Evolutionary conservation across 1,139 yeast species (phyloP).

Genomic region (Zygoascus hellenicus): DNA sequence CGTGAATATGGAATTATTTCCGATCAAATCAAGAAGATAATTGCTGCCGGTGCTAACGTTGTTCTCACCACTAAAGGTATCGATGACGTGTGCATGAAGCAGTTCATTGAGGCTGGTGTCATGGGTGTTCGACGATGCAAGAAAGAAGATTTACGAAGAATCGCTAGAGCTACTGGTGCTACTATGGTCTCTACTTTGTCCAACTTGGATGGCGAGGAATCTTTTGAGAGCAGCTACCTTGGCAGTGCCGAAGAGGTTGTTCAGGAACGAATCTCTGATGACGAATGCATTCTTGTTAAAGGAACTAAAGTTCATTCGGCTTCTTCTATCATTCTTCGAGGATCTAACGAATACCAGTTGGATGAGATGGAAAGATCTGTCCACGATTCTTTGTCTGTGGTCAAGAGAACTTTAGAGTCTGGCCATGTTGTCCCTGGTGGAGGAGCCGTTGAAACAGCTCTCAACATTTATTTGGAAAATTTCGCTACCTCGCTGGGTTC

Average conservation of each 20-base stretch:
- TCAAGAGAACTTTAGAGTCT: constrained; percentile 91
- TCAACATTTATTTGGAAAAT: constrained; percentile 90
- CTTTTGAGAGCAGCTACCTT: constrained; percentile 78
- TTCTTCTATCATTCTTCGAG: constrained; percentile 86
- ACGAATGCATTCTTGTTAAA: constrained; percentile 90
- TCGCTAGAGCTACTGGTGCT: constrained; percentile 98
- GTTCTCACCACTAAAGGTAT: constrained; percentile 96
- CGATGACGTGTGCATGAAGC: constrained; percentile 92
- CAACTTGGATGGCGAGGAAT: constrained; percentile 96
- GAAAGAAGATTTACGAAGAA: constrained; percentile 92
- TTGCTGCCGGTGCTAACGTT: constrained; percentile 93
- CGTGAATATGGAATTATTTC: constrained; percentile 88
- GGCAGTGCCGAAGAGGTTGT: constrained; percentile 91
- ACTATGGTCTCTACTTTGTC: constrained; percentile 81
- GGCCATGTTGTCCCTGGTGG: constrained; percentile 98
- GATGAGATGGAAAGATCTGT: constrained; percentile 98
- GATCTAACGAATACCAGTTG: constrained; percentile 90
- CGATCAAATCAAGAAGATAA: constrained; percentile 82
- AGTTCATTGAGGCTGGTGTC: constrained; percentile 90
- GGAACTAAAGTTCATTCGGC: constrained; percentile 94
- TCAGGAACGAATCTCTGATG: constrained; percentile 90
- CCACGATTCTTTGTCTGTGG: constrained; percentile 91
- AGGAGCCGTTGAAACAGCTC: constrained; percentile 96
- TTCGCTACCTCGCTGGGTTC: constrained; percentile 98
- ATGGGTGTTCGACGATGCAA: constrained; percentile 98